Conservation (phyloP, 768 basidiomycete genomes). For the Amanita thiersii region DNA sequence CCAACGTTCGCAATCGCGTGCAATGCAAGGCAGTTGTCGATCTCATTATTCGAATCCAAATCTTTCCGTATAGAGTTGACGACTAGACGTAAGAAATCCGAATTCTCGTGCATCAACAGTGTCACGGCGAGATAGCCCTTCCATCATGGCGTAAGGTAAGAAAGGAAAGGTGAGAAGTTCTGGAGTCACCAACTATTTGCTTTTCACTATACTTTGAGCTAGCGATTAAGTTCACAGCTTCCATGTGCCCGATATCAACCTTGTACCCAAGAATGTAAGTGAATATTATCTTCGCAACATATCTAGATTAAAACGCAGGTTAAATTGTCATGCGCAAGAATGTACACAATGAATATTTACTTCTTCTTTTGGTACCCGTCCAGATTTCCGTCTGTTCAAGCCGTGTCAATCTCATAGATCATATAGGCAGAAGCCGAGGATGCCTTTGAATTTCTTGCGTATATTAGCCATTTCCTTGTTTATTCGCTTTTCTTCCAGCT, state of each 20-base stretch:
- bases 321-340: neutral
- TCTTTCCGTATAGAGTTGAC: constrained; percentile 99
- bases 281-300: constrained; percentile 98
- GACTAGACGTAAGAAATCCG: constrained; percentile 90
- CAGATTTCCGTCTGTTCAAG: constrained; percentile 62
- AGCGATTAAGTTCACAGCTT: constrained; percentile 96
- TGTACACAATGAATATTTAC: constrained; percentile 28
- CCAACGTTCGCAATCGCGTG: constrained; percentile 99
- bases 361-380: constrained; percentile 93
- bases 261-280: constrained; percentile 99
- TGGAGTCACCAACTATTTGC: constrained; percentile 70
- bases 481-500: constrained; percentile 96
- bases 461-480: constrained; percentile 99
- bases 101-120: constrained; percentile 97
- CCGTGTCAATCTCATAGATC: neutral
- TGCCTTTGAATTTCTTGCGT: constrained; percentile 96
- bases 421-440: constrained; percentile 6
- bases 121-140: constrained; percentile 98
- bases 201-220: constrained; percentile 96
- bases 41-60: constrained; percentile 87
- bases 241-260: constrained; percentile 98
- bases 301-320: constrained; percentile 38
- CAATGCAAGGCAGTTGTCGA: constrained; percentile 92
- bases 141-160: constrained; percentile 8
- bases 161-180: constrained; percentile 5